Conservation (phyloP, 805 yeast species). For the Candida manassasensis region DNA sequence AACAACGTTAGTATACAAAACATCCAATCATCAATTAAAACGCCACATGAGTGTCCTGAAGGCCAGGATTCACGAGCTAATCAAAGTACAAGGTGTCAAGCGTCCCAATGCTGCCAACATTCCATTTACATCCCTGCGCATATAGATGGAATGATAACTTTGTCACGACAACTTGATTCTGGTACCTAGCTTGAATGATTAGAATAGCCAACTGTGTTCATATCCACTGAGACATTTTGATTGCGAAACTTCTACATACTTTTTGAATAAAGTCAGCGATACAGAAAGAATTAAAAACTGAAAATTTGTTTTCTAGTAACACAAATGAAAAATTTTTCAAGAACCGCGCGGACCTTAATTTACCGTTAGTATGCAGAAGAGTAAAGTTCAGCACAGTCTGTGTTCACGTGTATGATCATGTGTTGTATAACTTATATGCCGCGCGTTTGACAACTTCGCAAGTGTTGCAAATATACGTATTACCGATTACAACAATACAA, state of each 20-base stretch:
- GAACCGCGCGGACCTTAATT: too few species aligned
- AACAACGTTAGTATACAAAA: constrained; percentile 12
- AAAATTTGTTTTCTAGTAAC: not conserved
- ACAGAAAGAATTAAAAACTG: too few species aligned
- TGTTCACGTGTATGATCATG: too few species aligned
- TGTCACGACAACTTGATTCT: constrained; percentile 18
- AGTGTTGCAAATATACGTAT: too few species aligned
- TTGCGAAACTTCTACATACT: too few species aligned
- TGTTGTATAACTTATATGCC: too few species aligned
- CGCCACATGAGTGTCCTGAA: constrained; percentile 39
- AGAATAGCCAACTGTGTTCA: not conserved
- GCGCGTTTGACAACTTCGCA: too few species aligned
- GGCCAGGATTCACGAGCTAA: constrained; percentile 31
- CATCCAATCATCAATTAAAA: constrained; percentile 1
- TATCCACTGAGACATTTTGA: too few species aligned
- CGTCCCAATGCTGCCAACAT: constrained; percentile 14
- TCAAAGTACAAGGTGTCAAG: constrained; percentile 21
- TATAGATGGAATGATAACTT: constrained; percentile 6
- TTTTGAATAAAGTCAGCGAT: too few species aligned
- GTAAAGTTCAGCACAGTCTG: too few species aligned
- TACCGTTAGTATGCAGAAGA: too few species aligned
- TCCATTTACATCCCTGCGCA: not conserved
- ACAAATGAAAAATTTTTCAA: not conserved
- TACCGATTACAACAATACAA: too few species aligned
- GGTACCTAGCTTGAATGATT: constrained; percentile 8